Base-by-base conservation (phyloP, 805 yeast genomes). In the Myxozyma monticola region DNA sequence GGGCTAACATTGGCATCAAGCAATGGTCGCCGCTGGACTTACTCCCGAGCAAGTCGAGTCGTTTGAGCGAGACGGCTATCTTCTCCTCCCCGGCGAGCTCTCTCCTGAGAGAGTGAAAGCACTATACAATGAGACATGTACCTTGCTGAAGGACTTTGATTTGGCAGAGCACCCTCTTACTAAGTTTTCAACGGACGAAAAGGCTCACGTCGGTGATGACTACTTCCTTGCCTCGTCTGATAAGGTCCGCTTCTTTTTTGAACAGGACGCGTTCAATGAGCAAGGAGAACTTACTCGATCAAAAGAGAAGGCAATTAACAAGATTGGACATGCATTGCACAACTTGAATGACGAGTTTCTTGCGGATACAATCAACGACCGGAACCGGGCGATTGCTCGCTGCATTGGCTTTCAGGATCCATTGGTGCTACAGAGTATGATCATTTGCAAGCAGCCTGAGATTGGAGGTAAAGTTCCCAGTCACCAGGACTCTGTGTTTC, bases 291-390 rank as follows among this genome's bases (percentile, higher is more conserved):
- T 85, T 54, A 66, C 65, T 22, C 76, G 71, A 60, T 78, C 84
- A 8, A 73, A 81, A 52, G 76, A 76, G 25, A 68, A 66, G 53
- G 77, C 90, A 1, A 74, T 86, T 62, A 86, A 86, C 68, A 86
- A 86, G 68, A 80, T 86, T 36, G 95, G 93, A 4, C 95, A 86
- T 62, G 88, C 86, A 1, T 65, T 86, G 14, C 95, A 86, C 61
- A 72, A 76, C 62, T 65, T 76, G 30, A 79, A 81, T 52, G 70
- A 71, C 0, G 60, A 64, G n/a, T 86, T 81, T 60, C 64, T 64
- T 20, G 56, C 66, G 9, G 65, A 80, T 22, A 81, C 91, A 0
- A 71, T 82, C 31, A 76, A 75, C 48, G 69, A 65, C 1, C 74
- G 77, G 28, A 76, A 83, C 4, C 64, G 71, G 36, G 74, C 64